Evolutionary conservation across 768 basidiomycete species (phyloP).

Genomic region (Amyloporia xantha): DNA sequence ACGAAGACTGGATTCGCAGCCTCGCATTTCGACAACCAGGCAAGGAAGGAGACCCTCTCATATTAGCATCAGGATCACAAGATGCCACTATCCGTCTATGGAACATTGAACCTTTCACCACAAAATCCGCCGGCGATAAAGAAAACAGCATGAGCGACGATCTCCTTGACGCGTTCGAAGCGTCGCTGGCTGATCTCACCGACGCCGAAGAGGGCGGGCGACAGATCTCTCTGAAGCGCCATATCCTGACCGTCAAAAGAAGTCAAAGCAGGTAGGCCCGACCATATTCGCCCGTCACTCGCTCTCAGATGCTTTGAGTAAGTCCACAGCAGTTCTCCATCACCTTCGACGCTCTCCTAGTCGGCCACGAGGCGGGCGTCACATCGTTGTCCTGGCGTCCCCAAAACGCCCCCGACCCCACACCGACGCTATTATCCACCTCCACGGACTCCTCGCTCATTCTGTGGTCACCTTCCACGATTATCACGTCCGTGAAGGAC

Average conservation of each 20-base stretch:
- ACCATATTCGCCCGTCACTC: background rate
- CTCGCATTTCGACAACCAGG: conserved; percentile 54
- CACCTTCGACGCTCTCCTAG: conserved; percentile 86
- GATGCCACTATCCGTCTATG: conserved; percentile 92
- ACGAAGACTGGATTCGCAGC: conserved; percentile 93
- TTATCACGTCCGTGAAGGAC: conserved; percentile 30
- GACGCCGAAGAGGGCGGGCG: conserved; percentile 75
- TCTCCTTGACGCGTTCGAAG: conserved; percentile 83
- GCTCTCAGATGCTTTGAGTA: background rate
- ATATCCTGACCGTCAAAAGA: conserved; percentile 62
- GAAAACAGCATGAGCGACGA: conserved; percentile 48
- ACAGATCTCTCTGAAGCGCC: conserved; percentile 86
- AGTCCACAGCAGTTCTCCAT: conserved; percentile 60
- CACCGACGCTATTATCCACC: conserved; percentile 72
- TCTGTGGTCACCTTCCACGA: conserved; percentile 79
- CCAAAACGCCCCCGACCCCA: conserved; percentile 13
- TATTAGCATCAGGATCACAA: conserved; percentile 92
- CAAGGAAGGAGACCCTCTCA: conserved; percentile 37
- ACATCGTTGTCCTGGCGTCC: conserved; percentile 87
- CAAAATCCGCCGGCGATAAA: conserved; percentile 10
- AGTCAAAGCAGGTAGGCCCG: conserved; percentile 29
- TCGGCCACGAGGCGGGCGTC: conserved; percentile 94
- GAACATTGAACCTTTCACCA: conserved; percentile 59
- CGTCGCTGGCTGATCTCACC: conserved; percentile 61
- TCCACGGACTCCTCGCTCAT: conserved; percentile 96